phyloP scores from a whole-genome alignment of 1,284 basidiomycete genomes.

The Leccinum pachyderme region DNA sequence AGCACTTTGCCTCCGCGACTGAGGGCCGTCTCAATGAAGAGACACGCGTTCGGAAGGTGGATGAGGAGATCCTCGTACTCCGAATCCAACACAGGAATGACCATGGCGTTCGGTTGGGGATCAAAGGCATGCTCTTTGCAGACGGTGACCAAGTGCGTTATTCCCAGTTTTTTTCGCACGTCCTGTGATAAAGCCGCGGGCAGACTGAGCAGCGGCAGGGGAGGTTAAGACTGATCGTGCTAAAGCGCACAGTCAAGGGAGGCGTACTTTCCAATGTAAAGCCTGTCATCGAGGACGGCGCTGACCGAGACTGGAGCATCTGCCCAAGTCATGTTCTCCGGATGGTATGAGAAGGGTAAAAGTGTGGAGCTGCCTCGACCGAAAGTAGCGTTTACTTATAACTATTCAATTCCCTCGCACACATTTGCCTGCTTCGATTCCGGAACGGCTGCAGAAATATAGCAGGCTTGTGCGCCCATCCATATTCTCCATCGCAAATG shows the following conservation, averaged over 20 bases:
- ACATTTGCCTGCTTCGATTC: background rate
- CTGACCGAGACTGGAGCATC: slow-evolving; percentile 31
- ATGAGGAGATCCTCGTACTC: slow-evolving; percentile 62
- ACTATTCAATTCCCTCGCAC: background rate
- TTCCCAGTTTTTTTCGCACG: slow-evolving; percentile 40
- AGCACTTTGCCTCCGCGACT: slow-evolving; percentile 52
- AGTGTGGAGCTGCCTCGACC: slow-evolving; percentile 9
- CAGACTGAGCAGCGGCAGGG: slow-evolving; percentile 37
- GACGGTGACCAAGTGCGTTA: slow-evolving; percentile 60
- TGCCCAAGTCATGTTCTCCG: slow-evolving; percentile 27
- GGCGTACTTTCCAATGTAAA: slow-evolving; percentile 57
- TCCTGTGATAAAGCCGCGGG: slow-evolving; percentile 45
- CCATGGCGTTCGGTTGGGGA: slow-evolving; percentile 42
- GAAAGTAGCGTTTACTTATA: slow-evolving; percentile 19
- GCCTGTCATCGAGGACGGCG: slow-evolving; percentile 43
- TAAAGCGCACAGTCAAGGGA: background rate
- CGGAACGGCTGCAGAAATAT: background rate
- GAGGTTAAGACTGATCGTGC: background rate
- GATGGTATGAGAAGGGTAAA: slow-evolving; percentile 1
- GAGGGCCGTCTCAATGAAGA: slow-evolving; percentile 54
- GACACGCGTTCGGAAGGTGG: slow-evolving; percentile 50
- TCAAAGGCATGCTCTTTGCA: slow-evolving; percentile 52
- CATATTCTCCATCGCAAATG: background rate
- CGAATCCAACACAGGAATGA: slow-evolving; percentile 53
- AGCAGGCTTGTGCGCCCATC: background rate